These are phyloP conservation scores for Aspergillus ruber DNA, from an alignment of 2,329 filamentous ascomycete species.

Conservation along the genomic window DNA sequence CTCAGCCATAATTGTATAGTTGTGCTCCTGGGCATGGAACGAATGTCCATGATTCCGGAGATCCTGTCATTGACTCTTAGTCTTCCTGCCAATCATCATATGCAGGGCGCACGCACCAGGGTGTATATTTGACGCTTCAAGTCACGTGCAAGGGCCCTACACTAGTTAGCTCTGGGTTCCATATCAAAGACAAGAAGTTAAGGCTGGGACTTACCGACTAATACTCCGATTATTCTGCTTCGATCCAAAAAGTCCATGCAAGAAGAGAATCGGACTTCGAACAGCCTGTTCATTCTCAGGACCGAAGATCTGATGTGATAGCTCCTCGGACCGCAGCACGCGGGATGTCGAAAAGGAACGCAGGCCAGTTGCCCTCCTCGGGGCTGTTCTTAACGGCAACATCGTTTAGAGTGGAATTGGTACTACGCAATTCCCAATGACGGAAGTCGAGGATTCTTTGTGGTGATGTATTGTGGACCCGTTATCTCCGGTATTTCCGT, in stretches of 20 bases:
- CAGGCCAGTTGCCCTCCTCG: slow-evolving; percentile 8
- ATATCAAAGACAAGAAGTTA: neutral
- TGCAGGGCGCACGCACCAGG: slow-evolving; percentile 51
- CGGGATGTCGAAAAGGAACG: slow-evolving; percentile 29
- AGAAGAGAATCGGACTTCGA: slow-evolving; percentile 66
- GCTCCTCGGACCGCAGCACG: slow-evolving; percentile 22
- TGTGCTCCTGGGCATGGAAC: slow-evolving; percentile 67
- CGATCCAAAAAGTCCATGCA: slow-evolving; percentile 90
- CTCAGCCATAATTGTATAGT: slow-evolving; percentile 74
- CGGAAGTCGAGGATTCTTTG: no score
- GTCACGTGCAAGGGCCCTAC: slow-evolving; percentile 67
- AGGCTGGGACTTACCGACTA: slow-evolving; percentile 66
- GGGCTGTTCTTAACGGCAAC: slow-evolving; percentile 8
- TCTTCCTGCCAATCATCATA: slow-evolving; percentile 3
- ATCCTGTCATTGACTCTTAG: slow-evolving; percentile 51
- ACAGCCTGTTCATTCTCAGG: slow-evolving; percentile 26
- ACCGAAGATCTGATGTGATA: slow-evolving; percentile 32
- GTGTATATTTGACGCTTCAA: slow-evolving; percentile 75
- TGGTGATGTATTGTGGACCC: neutral
- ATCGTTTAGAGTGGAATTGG: slow-evolving; percentile 6
- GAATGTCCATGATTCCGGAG: slow-evolving; percentile 91
- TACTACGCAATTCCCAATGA: no score
- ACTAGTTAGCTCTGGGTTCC: neutral
- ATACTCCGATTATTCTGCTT: slow-evolving; percentile 93
- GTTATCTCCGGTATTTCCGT: slow-evolving; percentile 1